Conservation (phyloP, 495 filamentous ascomycete species). For the Talaromyces proteolyticus region DNA sequence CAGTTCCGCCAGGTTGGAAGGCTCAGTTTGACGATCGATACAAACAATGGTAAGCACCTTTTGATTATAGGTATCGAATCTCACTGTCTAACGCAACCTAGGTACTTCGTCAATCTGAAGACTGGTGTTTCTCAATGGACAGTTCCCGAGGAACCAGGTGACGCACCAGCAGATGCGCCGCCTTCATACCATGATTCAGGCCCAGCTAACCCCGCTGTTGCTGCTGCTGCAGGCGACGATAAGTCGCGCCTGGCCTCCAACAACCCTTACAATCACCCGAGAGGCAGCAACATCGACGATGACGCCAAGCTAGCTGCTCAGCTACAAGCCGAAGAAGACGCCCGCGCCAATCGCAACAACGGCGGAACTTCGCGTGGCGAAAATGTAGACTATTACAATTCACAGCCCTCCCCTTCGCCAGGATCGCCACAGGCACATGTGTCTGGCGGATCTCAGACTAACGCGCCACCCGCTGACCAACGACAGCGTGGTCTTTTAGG, state of each 20-base stretch:
- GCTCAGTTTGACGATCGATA: constrained; percentile 71
- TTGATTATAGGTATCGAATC: too few relatives aligned
- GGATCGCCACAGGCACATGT: constrained; percentile 21
- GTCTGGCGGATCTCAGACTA: too few relatives aligned
- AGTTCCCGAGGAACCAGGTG: constrained; percentile 54
- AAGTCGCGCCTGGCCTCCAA: constrained; percentile 53
- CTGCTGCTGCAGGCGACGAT: constrained; percentile 40
- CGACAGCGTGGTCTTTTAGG: constrained; percentile 42
- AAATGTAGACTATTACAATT: constrained; percentile 39
- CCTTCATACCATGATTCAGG: constrained; percentile 55
- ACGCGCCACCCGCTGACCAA: too few relatives aligned
- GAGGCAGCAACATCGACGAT: constrained; percentile 43
- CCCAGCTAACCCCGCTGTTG: constrained; percentile 22
- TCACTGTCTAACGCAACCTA: too few relatives aligned
- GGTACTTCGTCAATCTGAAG: constrained; percentile 85
- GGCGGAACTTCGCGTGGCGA: constrained; percentile 19
- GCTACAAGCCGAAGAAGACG: constrained; percentile 79
- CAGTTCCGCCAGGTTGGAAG: constrained; percentile 85
- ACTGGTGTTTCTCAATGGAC: constrained; percentile 90
- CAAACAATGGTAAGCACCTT: constrained; percentile 70
- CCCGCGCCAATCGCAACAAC: constrained; percentile 33
- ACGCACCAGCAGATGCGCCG: constrained; percentile 48
- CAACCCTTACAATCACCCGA: constrained; percentile 47
- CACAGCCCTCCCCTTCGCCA: constrained; percentile 7
- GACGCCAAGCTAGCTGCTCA: constrained; percentile 71